Evolutionary conservation across 2,329 filamentous ascomycete species (phyloP).

Genomic region (Aspergillus hiratsukae): DNA sequence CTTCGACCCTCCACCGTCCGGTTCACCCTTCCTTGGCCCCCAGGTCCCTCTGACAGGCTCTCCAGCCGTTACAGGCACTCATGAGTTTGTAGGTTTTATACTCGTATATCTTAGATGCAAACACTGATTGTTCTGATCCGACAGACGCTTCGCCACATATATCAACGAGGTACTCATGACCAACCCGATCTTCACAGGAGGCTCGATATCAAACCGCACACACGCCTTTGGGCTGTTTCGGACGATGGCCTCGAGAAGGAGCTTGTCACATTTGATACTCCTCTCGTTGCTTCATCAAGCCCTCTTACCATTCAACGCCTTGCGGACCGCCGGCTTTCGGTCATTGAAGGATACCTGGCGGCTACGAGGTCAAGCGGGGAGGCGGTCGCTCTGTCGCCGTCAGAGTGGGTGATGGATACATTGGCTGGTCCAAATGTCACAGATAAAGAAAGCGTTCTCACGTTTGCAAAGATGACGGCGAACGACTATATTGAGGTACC

Average conservation of each 20-base stretch:
- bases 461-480: slow-evolving; percentile 79
- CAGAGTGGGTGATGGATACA: slow-evolving; percentile 79
- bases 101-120: not conserved
- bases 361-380: slow-evolving; percentile 65
- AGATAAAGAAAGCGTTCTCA: slow-evolving; percentile 78
- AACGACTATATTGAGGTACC: slow-evolving; percentile 80
- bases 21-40: slow-evolving; percentile 30
- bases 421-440: slow-evolving; percentile 75
- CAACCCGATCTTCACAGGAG: slow-evolving; percentile 74
- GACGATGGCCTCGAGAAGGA: slow-evolving; percentile 37
- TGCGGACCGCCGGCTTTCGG: slow-evolving; percentile 68
- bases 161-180: slow-evolving; percentile 80
- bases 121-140: not conserved
- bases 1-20: slow-evolving; percentile 18
- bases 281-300: slow-evolving; percentile 60
- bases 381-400: slow-evolving; percentile 62
- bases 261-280: slow-evolving; percentile 46
- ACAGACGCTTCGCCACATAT: slow-evolving; percentile 71
- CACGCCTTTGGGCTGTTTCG: slow-evolving; percentile 46
- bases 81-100: slow-evolving; percentile 34
- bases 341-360: slow-evolving; percentile 74
- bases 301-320: slow-evolving; percentile 72
- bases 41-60: slow-evolving; percentile 26
- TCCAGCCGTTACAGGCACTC: slow-evolving; percentile 17
- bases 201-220: slow-evolving; percentile 63